Base-by-base conservation (phyloP, 2,329 filamentous ascomycete genomes). In the Colletotrichum horii region DNA sequence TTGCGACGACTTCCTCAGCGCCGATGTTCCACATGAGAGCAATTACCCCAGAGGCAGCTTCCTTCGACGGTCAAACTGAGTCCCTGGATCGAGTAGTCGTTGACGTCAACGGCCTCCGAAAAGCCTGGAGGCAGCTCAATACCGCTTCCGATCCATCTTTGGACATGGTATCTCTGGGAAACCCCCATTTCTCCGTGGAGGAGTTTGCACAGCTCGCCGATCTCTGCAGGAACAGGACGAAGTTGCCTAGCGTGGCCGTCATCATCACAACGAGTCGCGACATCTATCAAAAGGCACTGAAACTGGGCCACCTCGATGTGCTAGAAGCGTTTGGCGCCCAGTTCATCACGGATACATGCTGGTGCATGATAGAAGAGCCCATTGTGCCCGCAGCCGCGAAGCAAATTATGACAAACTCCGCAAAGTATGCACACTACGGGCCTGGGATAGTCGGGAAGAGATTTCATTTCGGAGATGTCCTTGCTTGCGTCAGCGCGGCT, bases 381-480 rank as follows among this genome's bases (percentile, higher is more conserved):
- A 78, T 85, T 0, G 84, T 88, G 11, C 81, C 80, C 5, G 43
- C 8, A 0, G 12, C 66, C 4, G 75, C 79, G 0, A 78, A 78
- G 4, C 81, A 78, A 2, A 83, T 88, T 70, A 83, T 86, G 86
- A 88, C 83, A 0, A 88, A 88, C 66, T 88, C 87, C 2, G 85
- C 80, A 1, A 88, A 88, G 76, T 87, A 88, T 77, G 86, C 86
- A 0, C 85, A 88, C 78, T 88, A 88, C 38, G 83, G 83, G 1
- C 80, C 80, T 1, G 80, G 80, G 1, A 65, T 82, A 7, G 77
- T 77, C 1, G 74, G 79, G 11, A 78, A 70, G 52, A 67, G 56
- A 1, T 81, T 81, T 43, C 75, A 77, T 9, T 83, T 83, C 71
- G 79, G 77, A 1, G 79, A 79, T 19, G 55, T 82, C 16, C 78